A percentile compares a stretch with the other conserved stretches of the same genome.
phyloP scores from a whole-genome alignment of 192 early-diverging fungal genomes.

The Lunasporangiospora selenospora region DNA sequence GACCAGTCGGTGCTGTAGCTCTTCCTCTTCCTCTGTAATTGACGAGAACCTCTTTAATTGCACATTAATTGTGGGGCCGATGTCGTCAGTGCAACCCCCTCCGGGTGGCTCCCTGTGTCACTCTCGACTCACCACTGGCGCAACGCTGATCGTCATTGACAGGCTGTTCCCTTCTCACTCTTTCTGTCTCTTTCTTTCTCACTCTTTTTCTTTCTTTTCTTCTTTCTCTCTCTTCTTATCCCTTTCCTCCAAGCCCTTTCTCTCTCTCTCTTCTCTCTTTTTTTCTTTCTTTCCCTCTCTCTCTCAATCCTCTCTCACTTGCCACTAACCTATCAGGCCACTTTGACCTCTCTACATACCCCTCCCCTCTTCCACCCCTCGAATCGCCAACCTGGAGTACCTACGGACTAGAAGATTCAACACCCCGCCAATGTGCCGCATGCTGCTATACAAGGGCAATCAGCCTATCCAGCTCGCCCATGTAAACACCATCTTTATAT shows the following conservation, averaged over 20 bases:
- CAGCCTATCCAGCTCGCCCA: slow-evolving; percentile 75
- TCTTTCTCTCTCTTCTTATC: neutral
- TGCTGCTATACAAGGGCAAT: slow-evolving; percentile 82
- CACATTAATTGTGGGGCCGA: too few species aligned
- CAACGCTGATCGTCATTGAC: too few species aligned
- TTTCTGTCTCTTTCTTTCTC: too few species aligned
- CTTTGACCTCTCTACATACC: too few species aligned
- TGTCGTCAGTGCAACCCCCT: too few species aligned
- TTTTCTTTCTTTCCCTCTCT: neutral
- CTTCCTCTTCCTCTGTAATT: too few species aligned
- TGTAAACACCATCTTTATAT: slow-evolving; percentile 31
- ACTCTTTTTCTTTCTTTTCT: neutral
- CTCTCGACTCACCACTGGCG: too few species aligned
- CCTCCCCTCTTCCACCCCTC: neutral
- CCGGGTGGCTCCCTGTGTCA: too few species aligned
- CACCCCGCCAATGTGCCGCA: slow-evolving; percentile 68
- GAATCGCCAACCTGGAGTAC: slow-evolving; percentile 36
- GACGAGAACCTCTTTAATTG: too few species aligned
- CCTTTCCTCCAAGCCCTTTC: neutral
- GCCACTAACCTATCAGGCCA: too few species aligned
- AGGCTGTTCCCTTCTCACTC: too few species aligned
- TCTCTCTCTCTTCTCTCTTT: neutral
- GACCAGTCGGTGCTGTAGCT: too few species aligned
- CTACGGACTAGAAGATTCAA: slow-evolving; percentile 30
- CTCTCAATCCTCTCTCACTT: neutral